Percentiles rank a stretch among this genome's conserved stretches.
Evolutionary conservation across 2,329 filamentous ascomycete species (phyloP).

Genomic region (Colletotrichum acutatum): DNA sequence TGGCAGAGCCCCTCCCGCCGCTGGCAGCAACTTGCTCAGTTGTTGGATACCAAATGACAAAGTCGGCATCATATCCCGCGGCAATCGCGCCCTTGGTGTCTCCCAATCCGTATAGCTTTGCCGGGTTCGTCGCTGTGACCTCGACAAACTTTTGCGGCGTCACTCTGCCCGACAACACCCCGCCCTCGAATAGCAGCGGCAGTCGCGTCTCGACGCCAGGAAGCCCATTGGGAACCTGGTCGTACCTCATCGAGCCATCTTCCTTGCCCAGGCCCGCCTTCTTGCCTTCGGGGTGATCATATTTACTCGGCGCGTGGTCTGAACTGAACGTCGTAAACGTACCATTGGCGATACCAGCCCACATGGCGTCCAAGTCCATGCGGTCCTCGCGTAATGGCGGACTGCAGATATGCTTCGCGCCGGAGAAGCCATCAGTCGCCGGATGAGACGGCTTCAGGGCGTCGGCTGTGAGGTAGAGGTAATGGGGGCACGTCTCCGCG

Average conservation of each 20-base stretch:
- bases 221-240: slow-evolving; percentile 67
- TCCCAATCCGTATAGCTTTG: slow-evolving; percentile 67
- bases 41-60: slow-evolving; percentile 66
- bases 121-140: slow-evolving; percentile 64
- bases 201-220: slow-evolving; percentile 69
- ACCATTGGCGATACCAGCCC: slow-evolving; percentile 60
- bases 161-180: slow-evolving; percentile 50
- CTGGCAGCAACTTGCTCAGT: not conserved
- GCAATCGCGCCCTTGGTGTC: slow-evolving; percentile 60
- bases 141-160: slow-evolving; percentile 64
- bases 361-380: slow-evolving; percentile 61
- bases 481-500: slow-evolving; percentile 67
- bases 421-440: slow-evolving; percentile 62
- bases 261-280: slow-evolving; percentile 51
- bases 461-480: slow-evolving; percentile 62
- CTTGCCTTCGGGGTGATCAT: slow-evolving; percentile 59
- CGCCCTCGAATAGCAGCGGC: slow-evolving; percentile 45
- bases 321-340: slow-evolving; percentile 63
- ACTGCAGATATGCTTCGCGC: slow-evolving; percentile 65
- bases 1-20: slow-evolving; percentile 41
- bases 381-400: slow-evolving; percentile 58
- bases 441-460: slow-evolving; percentile 47
- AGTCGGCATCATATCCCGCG: slow-evolving; percentile 66
- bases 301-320: slow-evolving; percentile 60
- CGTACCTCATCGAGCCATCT: slow-evolving; percentile 51